Evolutionary conservation across 2,329 filamentous ascomycete species (phyloP).

Genomic region (Xylaria sp.): DNA sequence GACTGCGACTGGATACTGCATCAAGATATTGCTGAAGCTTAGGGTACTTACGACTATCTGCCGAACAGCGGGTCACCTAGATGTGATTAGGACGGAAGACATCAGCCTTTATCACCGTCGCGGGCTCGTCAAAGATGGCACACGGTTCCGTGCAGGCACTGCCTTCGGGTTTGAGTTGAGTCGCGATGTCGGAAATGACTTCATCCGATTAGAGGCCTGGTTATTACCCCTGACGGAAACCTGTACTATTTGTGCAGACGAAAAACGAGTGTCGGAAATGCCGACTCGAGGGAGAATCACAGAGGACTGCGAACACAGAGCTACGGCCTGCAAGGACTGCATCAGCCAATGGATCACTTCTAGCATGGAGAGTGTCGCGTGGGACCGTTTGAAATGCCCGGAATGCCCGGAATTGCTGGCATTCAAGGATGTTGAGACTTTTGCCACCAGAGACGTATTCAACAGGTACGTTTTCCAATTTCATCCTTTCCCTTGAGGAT

Average conservation of each 20-base stretch:
- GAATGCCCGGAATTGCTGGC: constrained; percentile 49
- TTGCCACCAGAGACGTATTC: constrained; percentile 46
- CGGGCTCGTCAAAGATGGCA: constrained; percentile 28
- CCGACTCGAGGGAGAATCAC: constrained; percentile 45
- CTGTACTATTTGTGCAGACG: constrained; percentile 51
- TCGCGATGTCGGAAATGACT: constrained; percentile 43
- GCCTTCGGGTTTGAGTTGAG: constrained; percentile 48
- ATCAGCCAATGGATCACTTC: constrained; percentile 50
- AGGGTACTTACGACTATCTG: constrained; percentile 35
- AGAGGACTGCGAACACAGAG: constrained; percentile 44
- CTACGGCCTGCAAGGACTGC: constrained; percentile 49
- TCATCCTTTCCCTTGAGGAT: not conserved
- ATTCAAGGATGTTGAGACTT: constrained; percentile 47
- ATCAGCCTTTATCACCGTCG: constrained; percentile 37
- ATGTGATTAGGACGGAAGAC: constrained; percentile 36
- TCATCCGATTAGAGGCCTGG: constrained; percentile 49
- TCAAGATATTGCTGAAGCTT: constrained; percentile 39
- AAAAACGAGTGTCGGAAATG: constrained; percentile 50
- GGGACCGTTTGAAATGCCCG: constrained; percentile 51
- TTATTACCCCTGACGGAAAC: constrained; percentile 46
- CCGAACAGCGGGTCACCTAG: constrained; percentile 24
- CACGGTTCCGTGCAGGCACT: constrained; percentile 41
- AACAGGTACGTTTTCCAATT: constrained; percentile 28
- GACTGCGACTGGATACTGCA: constrained; percentile 22
- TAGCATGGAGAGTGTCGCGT: constrained; percentile 45